These are phyloP conservation scores for Simmondsia chinensis DNA, from an alignment of 148 eudicot species.

Conservation along the genomic window DNA sequence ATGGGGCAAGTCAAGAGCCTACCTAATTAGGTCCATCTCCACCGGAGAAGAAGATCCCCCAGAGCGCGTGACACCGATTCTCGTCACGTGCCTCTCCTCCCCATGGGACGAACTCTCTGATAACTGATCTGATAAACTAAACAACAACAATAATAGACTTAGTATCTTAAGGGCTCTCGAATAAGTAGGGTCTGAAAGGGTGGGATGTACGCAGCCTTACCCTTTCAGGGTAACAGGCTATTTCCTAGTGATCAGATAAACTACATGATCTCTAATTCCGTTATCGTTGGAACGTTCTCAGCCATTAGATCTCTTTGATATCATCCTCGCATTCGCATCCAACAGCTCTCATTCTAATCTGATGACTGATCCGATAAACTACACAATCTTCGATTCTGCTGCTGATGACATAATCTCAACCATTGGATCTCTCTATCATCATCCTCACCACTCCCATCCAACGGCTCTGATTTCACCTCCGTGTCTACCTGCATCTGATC, in stretches of 20 bases:
- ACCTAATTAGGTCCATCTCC: not conserved
- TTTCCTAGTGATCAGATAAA: too few relatives aligned
- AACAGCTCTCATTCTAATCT: too few relatives aligned
- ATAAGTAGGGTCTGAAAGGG: too few relatives aligned
- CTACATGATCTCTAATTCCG: too few relatives aligned
- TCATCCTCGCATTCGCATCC: too few relatives aligned
- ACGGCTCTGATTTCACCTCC: slow-evolving; percentile 63
- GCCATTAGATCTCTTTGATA: too few relatives aligned
- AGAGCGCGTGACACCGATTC: slow-evolving; percentile 3
- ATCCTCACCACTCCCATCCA: slow-evolving; percentile 19
- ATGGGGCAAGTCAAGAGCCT: not conserved
- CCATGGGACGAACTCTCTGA: not conserved
- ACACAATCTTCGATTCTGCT: not conserved
- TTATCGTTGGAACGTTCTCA: too few relatives aligned
- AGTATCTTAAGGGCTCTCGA: not conserved
- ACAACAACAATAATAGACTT: not conserved
- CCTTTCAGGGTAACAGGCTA: too few relatives aligned
- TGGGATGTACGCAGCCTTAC: too few relatives aligned
- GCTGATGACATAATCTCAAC: slow-evolving; percentile 14
- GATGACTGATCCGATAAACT: not conserved
- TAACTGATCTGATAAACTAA: not conserved
- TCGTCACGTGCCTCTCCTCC: slow-evolving; percentile 1
- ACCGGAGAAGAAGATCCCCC: too few relatives aligned
- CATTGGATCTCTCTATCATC: slow-evolving; percentile 18
- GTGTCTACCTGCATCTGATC: slow-evolving; percentile 30